These are phyloP conservation scores for Trypanosoma avium DNA, from an alignment of 208 protist genomes.

Conservation along the genomic window DNA sequence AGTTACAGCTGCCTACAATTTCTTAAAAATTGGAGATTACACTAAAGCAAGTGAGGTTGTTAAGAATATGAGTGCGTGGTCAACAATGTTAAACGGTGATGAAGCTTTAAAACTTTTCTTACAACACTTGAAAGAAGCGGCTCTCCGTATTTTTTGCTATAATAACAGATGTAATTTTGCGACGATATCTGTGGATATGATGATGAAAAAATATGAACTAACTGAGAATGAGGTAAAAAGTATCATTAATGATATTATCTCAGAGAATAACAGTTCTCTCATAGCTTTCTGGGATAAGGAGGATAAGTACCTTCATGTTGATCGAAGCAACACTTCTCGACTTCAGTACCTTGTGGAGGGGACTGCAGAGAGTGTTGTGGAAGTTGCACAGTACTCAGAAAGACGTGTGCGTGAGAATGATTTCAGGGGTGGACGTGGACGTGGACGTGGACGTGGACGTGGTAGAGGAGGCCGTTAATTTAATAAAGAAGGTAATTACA, in stretches of 20 bases:
- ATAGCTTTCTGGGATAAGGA: conserved; percentile 87
- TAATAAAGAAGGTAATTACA: no score
- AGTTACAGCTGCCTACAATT: conserved; percentile 60
- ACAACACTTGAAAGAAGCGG: conserved; percentile 65
- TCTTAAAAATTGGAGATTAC: conserved; percentile 76
- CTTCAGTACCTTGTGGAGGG: conserved; percentile 82
- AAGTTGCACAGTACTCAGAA: conserved; percentile 66
- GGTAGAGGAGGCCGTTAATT: conserved; percentile 36
- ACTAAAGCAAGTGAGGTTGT: conserved; percentile 53
- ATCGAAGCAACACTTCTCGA: conserved; percentile 76
- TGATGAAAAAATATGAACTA: conserved; percentile 80
- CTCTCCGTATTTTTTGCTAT: conserved; percentile 79
- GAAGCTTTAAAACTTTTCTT: conserved; percentile 47
- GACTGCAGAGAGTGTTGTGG: conserved; percentile 58
- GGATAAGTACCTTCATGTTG: conserved; percentile 77
- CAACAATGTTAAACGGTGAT: conserved; percentile 53
- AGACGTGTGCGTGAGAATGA: conserved; percentile 45
- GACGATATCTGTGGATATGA: conserved; percentile 70
- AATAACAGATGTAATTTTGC: conserved; percentile 77
- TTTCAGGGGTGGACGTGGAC: conserved; percentile 37
- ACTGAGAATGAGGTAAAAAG: conserved; percentile 54
- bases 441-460: conserved; percentile 53
- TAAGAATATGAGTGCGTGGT: conserved; percentile 61
- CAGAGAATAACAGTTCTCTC: conserved; percentile 64
- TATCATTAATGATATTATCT: conserved; percentile 71